Evolutionary conservation across 345 rosid species (phyloP).

Genomic region (Brassica juncea): DNA sequence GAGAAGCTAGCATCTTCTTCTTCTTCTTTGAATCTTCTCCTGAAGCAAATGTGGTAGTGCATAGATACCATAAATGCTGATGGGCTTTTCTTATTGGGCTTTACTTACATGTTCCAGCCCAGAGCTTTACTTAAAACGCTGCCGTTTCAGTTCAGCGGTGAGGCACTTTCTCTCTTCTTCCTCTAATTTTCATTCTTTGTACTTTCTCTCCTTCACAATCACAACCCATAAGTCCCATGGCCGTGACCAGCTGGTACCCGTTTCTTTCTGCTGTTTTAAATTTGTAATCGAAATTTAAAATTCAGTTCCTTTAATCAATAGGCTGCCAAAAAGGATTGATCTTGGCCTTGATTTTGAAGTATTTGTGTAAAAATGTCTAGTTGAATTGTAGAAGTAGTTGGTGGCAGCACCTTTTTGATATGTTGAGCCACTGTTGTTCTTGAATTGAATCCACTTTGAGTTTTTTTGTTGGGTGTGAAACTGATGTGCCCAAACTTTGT

Average conservation of each 20-base stretch:
- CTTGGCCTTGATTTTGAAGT: conserved; percentile 7
- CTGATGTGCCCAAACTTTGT: conserved; percentile 18
- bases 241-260: conserved; percentile 14
- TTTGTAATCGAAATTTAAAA: conserved; percentile 4
- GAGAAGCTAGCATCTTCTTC: too few species aligned
- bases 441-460: too few species aligned
- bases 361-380: conserved; percentile 22
- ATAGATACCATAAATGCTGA: not conserved
- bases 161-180: not conserved
- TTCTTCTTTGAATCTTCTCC: too few species aligned
- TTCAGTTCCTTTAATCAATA: not conserved
- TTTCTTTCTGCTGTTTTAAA: not conserved
- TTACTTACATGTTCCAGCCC: conserved; percentile 4
- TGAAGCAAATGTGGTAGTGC: too few species aligned
- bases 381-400: not conserved
- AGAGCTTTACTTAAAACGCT: not conserved
- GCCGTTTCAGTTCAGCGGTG: not conserved
- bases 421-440: not conserved
- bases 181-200: not conserved
- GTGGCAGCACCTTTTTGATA: not conserved
- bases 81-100: not conserved
- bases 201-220: not conserved
- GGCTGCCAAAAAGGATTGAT: conserved; percentile 5
- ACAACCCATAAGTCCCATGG: not conserved
- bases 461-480: not conserved